phyloP scores from a whole-genome alignment of 2,329 filamentous ascomycete genomes.

The Neophaeococcomyces mojaviensis region DNA sequence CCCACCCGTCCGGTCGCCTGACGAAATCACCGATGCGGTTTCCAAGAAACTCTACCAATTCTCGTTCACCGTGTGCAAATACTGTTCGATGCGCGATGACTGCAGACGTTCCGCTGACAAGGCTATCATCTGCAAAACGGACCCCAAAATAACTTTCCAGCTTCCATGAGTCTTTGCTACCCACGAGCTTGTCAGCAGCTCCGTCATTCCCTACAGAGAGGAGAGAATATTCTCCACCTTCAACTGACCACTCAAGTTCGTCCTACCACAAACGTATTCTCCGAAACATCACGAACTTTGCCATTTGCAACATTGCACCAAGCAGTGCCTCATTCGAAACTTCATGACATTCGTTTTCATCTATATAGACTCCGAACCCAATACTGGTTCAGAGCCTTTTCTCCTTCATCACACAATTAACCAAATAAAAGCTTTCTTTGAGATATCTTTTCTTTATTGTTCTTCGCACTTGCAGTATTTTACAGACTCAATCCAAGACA shows the following conservation, averaged over 20 bases:
- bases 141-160: slow-evolving; percentile 10
- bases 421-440: slow-evolving; percentile 1
- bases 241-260: slow-evolving; percentile 6
- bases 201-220: not conserved
- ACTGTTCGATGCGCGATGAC: slow-evolving; percentile 4
- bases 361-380: slow-evolving; percentile 6
- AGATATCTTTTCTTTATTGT: slow-evolving; percentile 7
- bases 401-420: slow-evolving; percentile 8
- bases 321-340: slow-evolving; percentile 1
- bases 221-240: not conserved
- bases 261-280: not conserved
- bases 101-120: slow-evolving; percentile 4
- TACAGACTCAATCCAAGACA: slow-evolving; percentile 4
- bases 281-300: not conserved
- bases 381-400: not conserved
- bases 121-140: not conserved
- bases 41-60: not conserved
- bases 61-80: not conserved
- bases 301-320: slow-evolving; percentile 1
- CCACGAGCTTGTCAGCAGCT: slow-evolving; percentile 2
- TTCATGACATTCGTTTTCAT: not conserved
- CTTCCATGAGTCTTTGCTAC: not conserved
- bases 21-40: slow-evolving; percentile 3
- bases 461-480: slow-evolving; percentile 1
- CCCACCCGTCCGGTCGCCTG: slow-evolving; percentile 3